A percentile compares a stretch with the other conserved stretches of the same genome.
Evolutionary conservation across 305 asterid genomes (phyloP).

Genomic region (Solanum hybrid): DNA sequence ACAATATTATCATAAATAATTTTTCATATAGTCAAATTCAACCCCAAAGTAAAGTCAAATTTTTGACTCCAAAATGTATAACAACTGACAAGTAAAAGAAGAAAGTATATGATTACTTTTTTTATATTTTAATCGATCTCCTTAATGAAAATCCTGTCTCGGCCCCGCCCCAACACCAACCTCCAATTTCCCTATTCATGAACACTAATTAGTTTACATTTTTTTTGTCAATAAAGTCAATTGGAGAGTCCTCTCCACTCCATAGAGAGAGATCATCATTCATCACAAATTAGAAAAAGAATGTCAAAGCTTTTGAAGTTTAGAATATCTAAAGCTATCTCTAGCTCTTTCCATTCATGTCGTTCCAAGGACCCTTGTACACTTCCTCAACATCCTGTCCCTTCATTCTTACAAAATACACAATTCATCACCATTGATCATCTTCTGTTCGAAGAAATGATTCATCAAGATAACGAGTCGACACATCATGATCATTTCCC

Average conservation of each 20-base stretch:
- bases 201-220: neutral
- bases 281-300: neutral
- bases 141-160: neutral
- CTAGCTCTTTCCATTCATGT: slow-evolving; percentile 51
- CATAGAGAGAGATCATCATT: neutral
- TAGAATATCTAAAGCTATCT: slow-evolving; percentile 34
- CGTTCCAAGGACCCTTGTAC: slow-evolving; percentile 55
- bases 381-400: slow-evolving; percentile 53
- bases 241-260: neutral
- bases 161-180: neutral
- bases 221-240: neutral
- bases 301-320: slow-evolving; percentile 58
- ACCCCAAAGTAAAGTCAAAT: neutral
- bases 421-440: neutral
- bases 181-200: neutral
- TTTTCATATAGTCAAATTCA: neutral
- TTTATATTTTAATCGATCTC: neutral
- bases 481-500: neutral
- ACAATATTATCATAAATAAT: neutral
- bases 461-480: neutral
- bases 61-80: neutral
- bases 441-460: neutral
- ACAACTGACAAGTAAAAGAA: neutral
- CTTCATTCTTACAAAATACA: slow-evolving; percentile 25
- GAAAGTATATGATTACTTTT: neutral